Conservation (phyloP, 2,329 filamentous ascomycete genomes). For the Fusarium torreyae region DNA sequence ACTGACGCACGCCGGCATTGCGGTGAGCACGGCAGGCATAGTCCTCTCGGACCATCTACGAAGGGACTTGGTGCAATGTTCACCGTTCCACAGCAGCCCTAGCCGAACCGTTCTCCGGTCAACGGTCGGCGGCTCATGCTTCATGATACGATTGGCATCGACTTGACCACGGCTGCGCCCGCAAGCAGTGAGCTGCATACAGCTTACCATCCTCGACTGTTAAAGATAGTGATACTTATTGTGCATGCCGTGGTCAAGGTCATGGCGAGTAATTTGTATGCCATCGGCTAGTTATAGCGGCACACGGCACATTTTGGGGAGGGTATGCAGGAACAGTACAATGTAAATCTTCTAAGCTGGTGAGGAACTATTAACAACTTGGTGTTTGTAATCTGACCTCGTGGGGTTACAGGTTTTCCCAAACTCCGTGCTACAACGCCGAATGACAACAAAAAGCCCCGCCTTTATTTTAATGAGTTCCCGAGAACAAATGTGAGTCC, state of each 20-base stretch:
- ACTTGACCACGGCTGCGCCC: conserved; percentile 12
- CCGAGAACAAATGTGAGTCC: not conserved
- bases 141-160: not conserved
- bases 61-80: too few relatives aligned
- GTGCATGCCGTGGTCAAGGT: conserved; percentile 30
- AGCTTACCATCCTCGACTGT: conserved; percentile 8
- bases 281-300: conserved; percentile 10
- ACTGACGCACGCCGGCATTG: conserved; percentile 5
- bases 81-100: conserved; percentile 13
- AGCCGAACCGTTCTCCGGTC: not conserved
- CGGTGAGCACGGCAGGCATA: conserved; percentile 7
- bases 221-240: conserved; percentile 16
- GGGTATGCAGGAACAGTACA: not conserved
- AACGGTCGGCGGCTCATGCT: conserved; percentile 16
- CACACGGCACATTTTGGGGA: not conserved
- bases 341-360: too few relatives aligned
- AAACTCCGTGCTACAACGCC: not conserved
- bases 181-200: conserved; percentile 14
- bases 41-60: conserved; percentile 9
- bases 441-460: too few relatives aligned
- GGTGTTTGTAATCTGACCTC: too few relatives aligned
- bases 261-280: conserved; percentile 24
- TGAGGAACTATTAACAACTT: too few relatives aligned
- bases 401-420: not conserved
- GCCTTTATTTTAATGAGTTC: too few relatives aligned